These are phyloP conservation scores for Dactylellina cionopaga DNA, from an alignment of 2,329 filamentous ascomycete genomes.

Conservation along the genomic window DNA sequence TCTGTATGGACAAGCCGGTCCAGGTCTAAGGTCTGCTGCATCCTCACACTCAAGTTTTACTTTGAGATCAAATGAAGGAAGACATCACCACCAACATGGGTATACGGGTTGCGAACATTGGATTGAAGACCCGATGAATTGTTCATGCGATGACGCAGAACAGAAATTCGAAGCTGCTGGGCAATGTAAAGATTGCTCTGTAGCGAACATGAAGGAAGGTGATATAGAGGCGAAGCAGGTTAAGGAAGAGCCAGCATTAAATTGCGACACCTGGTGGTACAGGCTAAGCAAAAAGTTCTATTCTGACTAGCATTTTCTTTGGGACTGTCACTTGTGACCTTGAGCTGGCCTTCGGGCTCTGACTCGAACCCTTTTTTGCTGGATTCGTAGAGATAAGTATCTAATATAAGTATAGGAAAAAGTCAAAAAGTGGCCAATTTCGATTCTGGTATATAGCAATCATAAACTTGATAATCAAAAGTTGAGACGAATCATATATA, in stretches of 20 bases:
- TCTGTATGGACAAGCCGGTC: no score
- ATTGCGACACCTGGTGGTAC: background rate
- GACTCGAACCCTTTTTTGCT: no score
- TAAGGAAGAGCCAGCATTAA: background rate
- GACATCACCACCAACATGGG: conserved; percentile 29
- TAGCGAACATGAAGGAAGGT: background rate
- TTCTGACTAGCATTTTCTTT: background rate
- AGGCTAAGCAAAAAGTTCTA: conserved; percentile 9
- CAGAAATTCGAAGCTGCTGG: background rate
- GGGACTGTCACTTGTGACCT: background rate
- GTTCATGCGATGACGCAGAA: conserved; percentile 17
- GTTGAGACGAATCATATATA: no score
- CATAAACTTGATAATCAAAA: no score
- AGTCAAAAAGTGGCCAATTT: no score
- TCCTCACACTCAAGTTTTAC: no score
- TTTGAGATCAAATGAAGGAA: no score
- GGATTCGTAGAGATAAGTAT: no score
- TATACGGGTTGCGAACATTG: conserved; percentile 14
- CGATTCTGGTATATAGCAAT: no score
- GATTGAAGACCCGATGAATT: conserved; percentile 35
- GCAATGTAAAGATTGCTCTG: conserved; percentile 1
- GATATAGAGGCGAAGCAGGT: background rate
- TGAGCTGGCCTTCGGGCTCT: background rate
- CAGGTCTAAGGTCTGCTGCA: no score
- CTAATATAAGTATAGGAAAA: no score